Evolutionary conservation across 2,329 filamentous ascomycete species (phyloP), one percentile per base, ranked within the genome.

Genomic region (Trichoderma sp.): DNA sequence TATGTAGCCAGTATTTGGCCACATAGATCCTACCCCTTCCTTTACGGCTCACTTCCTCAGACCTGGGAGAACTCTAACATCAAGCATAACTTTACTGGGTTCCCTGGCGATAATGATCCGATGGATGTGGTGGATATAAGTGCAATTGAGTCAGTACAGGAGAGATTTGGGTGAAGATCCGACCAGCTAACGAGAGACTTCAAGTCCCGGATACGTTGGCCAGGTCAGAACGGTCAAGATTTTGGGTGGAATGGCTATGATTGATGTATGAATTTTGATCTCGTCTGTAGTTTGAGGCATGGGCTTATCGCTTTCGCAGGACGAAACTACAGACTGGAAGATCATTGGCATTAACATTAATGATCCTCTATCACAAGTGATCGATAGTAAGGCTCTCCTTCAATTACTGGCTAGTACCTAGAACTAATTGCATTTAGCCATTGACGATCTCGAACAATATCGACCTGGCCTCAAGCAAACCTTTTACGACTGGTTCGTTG

Each of bases 11-110:
- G 76, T 30, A 76, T 82, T 11, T 83, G 80, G 79, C 81, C 81
- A 46, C 80, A 82, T 73, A 81, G 79, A 73, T 76, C 79, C 0
- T 83, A 83, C 46, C 81, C 81, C 0, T 82, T 82, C 70, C 75
- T 79, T 30, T 83, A 83, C 59, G 81, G 81, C 0, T 82, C 81
- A 5, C 80, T 83, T 24, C 81, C 81, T 0, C 81, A 82, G 71
- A 83, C 81, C 0, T 83, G 81, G 81, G 81, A 83, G 72, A 79
- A 78, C 60, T 79, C 80, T 26, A 82, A 82, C 69, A 75, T 78
- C 43, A 71, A 79, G 21, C 80, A 82, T 56, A 73, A 76, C 21
- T 79, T 80, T 64, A 82, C 81, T 18, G 76, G 76, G 0, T 75
- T 71, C 7, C 69, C 75, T 0, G 81, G 81, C 0, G 81, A 83